phyloP scores from a whole-genome alignment of 2,329 filamentous ascomycete genomes.

The Hymenoscyphus occultus region DNA sequence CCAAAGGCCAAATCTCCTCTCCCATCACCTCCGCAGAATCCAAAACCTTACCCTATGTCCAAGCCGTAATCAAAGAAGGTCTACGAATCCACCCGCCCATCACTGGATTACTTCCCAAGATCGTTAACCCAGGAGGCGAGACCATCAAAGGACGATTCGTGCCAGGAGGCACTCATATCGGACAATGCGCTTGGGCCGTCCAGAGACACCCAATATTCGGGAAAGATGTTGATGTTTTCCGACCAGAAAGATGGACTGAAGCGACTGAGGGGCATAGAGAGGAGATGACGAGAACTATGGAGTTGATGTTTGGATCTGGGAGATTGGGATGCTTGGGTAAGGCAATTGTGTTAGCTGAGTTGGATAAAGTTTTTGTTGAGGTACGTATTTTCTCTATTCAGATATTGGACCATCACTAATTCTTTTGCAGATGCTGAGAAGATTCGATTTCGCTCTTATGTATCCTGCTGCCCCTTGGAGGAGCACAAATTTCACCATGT shows the following conservation, averaged over 20 bases:
- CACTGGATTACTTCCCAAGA: constrained; percentile 26
- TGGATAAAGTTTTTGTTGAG: constrained; percentile 49
- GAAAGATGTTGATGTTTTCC: constrained; percentile 41
- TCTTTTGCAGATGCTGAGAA: neutral
- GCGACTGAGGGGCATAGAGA: constrained; percentile 20
- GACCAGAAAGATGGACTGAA: constrained; percentile 50
- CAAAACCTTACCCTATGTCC: constrained; percentile 44
- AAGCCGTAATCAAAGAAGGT: constrained; percentile 49
- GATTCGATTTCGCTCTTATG: constrained; percentile 6
- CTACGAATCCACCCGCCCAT: constrained; percentile 47
- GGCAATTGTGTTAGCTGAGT: constrained; percentile 47
- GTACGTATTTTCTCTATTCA: constrained; percentile 33
- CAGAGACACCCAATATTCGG: constrained; percentile 35
- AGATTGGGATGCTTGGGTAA: constrained; percentile 47
- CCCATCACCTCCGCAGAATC: constrained; percentile 37
- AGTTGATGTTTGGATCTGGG: constrained; percentile 46
- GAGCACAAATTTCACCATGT: neutral
- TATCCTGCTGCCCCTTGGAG: neutral
- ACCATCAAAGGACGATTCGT: constrained; percentile 20
- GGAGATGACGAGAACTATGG: constrained; percentile 41
- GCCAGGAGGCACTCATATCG: constrained; percentile 27
- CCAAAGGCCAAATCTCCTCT: neutral
- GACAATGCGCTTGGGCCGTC: constrained; percentile 35
- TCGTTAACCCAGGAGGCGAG: constrained; percentile 25
- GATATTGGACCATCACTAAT: neutral